Conservation (phyloP, 2,329 filamentous ascomycete species). For the Botrytis tulipae region DNA sequence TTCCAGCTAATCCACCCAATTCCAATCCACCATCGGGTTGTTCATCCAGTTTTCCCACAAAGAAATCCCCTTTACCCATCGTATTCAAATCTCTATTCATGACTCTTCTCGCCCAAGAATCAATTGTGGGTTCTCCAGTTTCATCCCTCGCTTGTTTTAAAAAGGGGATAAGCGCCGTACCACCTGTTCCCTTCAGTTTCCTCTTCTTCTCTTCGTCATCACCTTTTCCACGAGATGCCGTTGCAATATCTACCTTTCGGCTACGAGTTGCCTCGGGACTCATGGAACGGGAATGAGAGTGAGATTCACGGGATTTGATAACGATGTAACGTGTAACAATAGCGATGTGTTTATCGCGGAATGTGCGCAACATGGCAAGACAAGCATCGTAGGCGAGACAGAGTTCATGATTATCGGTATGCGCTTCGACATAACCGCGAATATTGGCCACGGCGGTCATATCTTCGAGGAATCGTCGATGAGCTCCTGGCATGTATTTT, state of each 20-base stretch:
- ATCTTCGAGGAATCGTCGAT: slow-evolving; percentile 84
- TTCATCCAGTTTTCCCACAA: slow-evolving; percentile 53
- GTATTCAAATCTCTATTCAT: slow-evolving; percentile 40
- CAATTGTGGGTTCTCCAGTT: slow-evolving; percentile 86
- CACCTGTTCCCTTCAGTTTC: slow-evolving; percentile 83
- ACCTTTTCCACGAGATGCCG: slow-evolving; percentile 47
- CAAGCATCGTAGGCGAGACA: slow-evolving; percentile 87
- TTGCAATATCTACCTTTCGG: slow-evolving; percentile 61
- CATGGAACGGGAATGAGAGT: slow-evolving; percentile 58
- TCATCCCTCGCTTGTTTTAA: slow-evolving; percentile 95
- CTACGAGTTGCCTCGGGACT: slow-evolving; percentile 50
- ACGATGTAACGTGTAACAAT: slow-evolving; percentile 97
- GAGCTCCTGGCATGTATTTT: slow-evolving; percentile 91
- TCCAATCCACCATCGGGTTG: slow-evolving; percentile 42
- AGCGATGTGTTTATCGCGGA: slow-evolving; percentile 83
- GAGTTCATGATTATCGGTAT: slow-evolving; percentile 61
- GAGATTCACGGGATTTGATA: slow-evolving; percentile 74
- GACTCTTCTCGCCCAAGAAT: slow-evolving; percentile 53
- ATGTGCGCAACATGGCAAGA: slow-evolving; percentile 66
- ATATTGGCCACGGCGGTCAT: slow-evolving; percentile 82
- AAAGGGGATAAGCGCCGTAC: slow-evolving; percentile 91
- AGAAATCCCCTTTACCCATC: slow-evolving; percentile 54
- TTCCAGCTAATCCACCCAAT: slow-evolving; percentile 70
- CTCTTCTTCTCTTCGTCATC: slow-evolving; percentile 44
- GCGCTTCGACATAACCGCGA: slow-evolving; percentile 71